Evolutionary conservation across 352 stramenopile species (phyloP), one percentile per base, ranked within the genome.

Genomic region (Phytophthora palmivora): DNA sequence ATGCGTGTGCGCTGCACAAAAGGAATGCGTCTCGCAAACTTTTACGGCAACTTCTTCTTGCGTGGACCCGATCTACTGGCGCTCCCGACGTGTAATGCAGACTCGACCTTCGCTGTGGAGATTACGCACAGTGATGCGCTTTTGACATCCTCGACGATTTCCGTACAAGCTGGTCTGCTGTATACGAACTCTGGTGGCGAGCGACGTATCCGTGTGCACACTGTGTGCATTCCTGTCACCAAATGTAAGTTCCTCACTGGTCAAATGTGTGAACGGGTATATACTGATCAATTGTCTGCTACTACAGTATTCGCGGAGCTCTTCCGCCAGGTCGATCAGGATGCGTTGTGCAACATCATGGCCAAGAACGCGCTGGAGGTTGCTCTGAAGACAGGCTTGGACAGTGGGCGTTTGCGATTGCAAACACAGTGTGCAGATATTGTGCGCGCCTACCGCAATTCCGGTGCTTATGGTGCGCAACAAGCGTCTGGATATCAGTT

Each of bases 31-130:
- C 91, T 99, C 42, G 88, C 86, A 26, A 98, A 98, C 67, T 99
- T 99, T 71, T 98, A 99, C 75, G 98, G 98, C 66, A 99, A 99
- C 70, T 98, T 98, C 63, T 99, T 98, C 70, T 89, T 99, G 70
- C 92, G 97, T 24, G 97, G 96, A 18, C 96, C 94, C 2, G 98
- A 99, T 74, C 82, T 99, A 0, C 74, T 99, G 55, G 96, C 97
- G 14, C 76, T 99, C 28, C 98, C 98, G 21, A 99, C 97, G 47
- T 96, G 88, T 70, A 97, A 97, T 53, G 79, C 92, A 4, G 98
- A 99, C 67, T 97, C 94, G 18, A 95, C 97, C 5, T 99, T 98
- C 73, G 97, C 82, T 2, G 90, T 99, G 59, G 97, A 99, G 73
- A 91, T 99, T 51, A 93, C 87, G 47, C 96, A 99, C 76, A 98